Base-by-base conservation (phyloP, 2,329 filamentous ascomycete species). In the Botryotinia narcissicola region DNA sequence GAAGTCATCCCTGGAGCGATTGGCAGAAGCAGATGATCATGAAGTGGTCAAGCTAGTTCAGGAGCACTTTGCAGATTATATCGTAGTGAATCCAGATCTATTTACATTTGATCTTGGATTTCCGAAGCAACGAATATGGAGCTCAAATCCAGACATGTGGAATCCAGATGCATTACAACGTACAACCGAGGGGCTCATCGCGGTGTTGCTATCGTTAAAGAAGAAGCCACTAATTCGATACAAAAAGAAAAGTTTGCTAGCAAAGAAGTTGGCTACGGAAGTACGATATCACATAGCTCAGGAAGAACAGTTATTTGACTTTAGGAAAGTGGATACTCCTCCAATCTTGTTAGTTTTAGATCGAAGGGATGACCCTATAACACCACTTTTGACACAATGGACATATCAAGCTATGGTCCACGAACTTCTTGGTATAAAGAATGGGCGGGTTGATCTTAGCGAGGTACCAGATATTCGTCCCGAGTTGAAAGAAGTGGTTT, bases 381-480 rank as follows among this genome's bases (percentile, higher is more conserved):
- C 96, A 5, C 96, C 96, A 0, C 85, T 99, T 18, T 87, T 99
- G 67, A 97, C 94, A 4, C 96, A 99, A 81, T 99, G 96, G 96
- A 99, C 96, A 40, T 99, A 99, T 80, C 96, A 99, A 83, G 96
- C 96, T n/a, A 99, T 99, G 95, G 96, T 99, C 0, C 96, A 99
- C 81, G 96, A 99, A 80, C 85, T 98, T 2, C 86, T 99, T 20
- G 96, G 96, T 8, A 97, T 99, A 77, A 89, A 93, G 74, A 98
- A 98, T 81, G 96, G 96, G n/a, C 89, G 95, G 69, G 96, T 99
- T 0, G 92, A 97, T 80, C 86, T 99, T 48, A 92, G 91, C 75
- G 89, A 93, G 72, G 91, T 97, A 0, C 93, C 93, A 20, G 94
- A 97, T 72, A 89, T 97, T 73, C 87, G 93, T 25, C 92, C 93